phyloP scores from a whole-genome alignment of 805 yeast species.

The Starmerella bombi region DNA sequence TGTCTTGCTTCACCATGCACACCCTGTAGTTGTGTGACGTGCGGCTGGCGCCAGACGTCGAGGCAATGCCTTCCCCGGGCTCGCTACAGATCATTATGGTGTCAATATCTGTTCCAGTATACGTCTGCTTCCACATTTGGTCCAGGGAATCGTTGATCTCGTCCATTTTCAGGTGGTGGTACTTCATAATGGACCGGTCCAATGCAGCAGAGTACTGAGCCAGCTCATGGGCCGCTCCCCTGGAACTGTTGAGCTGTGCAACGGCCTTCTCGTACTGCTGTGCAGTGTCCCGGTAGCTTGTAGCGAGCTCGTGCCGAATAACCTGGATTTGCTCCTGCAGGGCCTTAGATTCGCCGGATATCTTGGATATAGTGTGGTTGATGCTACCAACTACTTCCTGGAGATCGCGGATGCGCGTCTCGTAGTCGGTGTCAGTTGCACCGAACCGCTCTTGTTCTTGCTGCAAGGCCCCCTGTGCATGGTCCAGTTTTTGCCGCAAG shows the following conservation, averaged over 20 bases:
- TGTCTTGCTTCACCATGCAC: constrained; percentile 85
- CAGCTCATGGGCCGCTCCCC: constrained; percentile 67
- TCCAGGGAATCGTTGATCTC: constrained; percentile 79
- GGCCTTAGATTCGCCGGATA: constrained; percentile 75
- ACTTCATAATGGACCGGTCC: constrained; percentile 87
- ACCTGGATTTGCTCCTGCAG: constrained; percentile 54
- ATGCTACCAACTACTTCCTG: constrained; percentile 38
- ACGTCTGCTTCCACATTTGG: constrained; percentile 88
- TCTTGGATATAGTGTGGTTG: constrained; percentile 57
- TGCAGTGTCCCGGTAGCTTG: constrained; percentile 62
- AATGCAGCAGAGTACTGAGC: constrained; percentile 70
- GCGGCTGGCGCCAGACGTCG: constrained; percentile 26
- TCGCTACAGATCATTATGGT: constrained; percentile 78
- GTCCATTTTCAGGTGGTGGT: constrained; percentile 80
- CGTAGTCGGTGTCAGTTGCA: constrained; percentile 45
- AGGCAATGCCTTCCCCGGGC: constrained; percentile 26
- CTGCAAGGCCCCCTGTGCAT: constrained; percentile 36
- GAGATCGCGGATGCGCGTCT: constrained; percentile 42
- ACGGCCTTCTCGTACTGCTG: constrained; percentile 52
- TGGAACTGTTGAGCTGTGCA: constrained; percentile 61
- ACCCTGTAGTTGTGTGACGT: constrained; percentile 77
- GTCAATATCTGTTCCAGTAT: constrained; percentile 91
- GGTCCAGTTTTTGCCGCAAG: constrained; percentile 31
- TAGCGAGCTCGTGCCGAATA: constrained; percentile 44
- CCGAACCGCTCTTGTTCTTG: constrained; percentile 23